Base-by-base conservation (phyloP, 2,329 filamentous ascomycete genomes). In the Nothophoma quercina region DNA sequence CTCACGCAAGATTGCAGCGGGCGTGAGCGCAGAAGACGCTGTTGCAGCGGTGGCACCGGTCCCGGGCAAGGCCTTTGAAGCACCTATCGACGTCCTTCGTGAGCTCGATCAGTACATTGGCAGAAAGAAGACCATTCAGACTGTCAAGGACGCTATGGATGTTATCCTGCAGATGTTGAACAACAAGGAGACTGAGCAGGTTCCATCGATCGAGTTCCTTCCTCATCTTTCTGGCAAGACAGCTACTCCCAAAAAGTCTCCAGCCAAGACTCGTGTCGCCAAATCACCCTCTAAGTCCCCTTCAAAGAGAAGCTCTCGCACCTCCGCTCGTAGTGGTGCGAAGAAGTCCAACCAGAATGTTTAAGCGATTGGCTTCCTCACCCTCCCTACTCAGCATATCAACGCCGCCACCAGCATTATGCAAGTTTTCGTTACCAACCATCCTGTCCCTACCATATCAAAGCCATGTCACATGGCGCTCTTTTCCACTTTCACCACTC, bases 1-100 rank as follows among this genome's bases (percentile, higher is more conserved):
- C 56, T 60, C 62, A 0, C 61, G 62, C 21, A 64, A 64, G 41
- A 44, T 69, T n/a, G 56, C 64, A 2, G 33, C 48, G 5, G 64
- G 62, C 5, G 38, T 56, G 13, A 29, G 49, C 1, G 36, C 35
- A 8, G 51, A 59, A 0, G 39, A 54, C 2, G 61, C 62, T 3
- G 55, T 51, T n/a, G 50, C 46, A 12, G 45, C 34, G 10, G 59
- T 67, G 5, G 39, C 47, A 0, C 59, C 61, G 8, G 28, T 44
- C 0, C 19, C 40, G 3, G 57, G 60, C 29, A 71, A 73, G 45
- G 47, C 63, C 12, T 70, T 69, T 40, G 64, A 72, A 19, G 68
- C 72, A 3, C 71, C 73, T 0, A 65, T 75, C 19, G 54, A 68
- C 5, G 63, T 74, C 12, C 65, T 75, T 1, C 66, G 62, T 13